Percentiles rank a stretch among this genome's conserved stretches.
phyloP scores from a whole-genome alignment of 148 eudicot genomes.

The Chenopodium album region DNA sequence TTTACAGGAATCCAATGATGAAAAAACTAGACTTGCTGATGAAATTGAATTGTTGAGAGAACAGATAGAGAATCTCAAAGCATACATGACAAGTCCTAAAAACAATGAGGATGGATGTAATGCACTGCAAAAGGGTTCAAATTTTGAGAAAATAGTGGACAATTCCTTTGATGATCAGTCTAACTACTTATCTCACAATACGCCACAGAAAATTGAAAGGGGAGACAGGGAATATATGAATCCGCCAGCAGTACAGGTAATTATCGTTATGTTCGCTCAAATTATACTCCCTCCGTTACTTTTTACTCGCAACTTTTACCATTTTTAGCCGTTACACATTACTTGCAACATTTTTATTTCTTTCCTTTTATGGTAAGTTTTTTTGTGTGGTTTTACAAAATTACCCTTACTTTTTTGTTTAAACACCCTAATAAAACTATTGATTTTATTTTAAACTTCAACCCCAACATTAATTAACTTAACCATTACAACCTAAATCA shows the following conservation, averaged over 20 bases:
- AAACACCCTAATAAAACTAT: no score
- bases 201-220: constrained; percentile 4
- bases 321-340: no score
- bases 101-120: constrained; percentile 26
- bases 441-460: no score
- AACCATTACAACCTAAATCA: no score
- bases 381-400: no score
- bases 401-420: no score
- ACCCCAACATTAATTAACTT: no score
- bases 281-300: background rate
- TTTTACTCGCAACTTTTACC: no score
- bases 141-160: constrained; percentile 11
- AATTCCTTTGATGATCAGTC: constrained; percentile 21
- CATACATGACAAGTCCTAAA: constrained; percentile 27
- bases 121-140: constrained; percentile 20
- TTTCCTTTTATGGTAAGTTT: no score
- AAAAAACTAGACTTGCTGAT: constrained; percentile 42
- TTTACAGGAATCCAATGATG: constrained; percentile 52
- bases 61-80: constrained; percentile 40
- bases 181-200: constrained; percentile 1
- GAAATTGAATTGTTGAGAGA: constrained; percentile 48
- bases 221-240: constrained; percentile 18
- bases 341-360: no score
- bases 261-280: constrained; percentile 4
- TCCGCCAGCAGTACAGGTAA: constrained; percentile 42